Percentiles rank a stretch among this genome's conserved stretches.
phyloP scores from a whole-genome alignment of 805 yeast genomes.

The Phaffomyces antillensis region DNA sequence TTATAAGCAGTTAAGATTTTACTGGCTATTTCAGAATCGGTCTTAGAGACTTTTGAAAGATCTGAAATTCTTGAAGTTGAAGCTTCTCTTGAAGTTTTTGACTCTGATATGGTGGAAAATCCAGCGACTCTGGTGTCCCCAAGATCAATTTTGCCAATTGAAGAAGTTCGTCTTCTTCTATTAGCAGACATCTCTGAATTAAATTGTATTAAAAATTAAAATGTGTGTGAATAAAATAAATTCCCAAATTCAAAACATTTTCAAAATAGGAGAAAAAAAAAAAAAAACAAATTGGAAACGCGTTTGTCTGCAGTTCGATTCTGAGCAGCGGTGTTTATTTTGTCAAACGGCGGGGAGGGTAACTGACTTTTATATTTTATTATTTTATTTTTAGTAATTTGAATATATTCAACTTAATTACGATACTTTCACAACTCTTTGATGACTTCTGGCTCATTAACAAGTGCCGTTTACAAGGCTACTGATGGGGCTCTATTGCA shows the following conservation, averaged over 20 bases:
- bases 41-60: conserved; percentile 25
- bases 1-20: conserved; percentile 52
- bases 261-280: not conserved
- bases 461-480: conserved; percentile 32
- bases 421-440: no score
- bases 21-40: conserved; percentile 46
- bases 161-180: conserved; percentile 47
- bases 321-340: not conserved
- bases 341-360: no score
- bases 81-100: conserved; percentile 34
- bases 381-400: no score
- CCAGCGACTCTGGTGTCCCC: conserved; percentile 70
- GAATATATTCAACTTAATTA: no score
- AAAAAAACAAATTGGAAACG: no score
- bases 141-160: conserved; percentile 66
- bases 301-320: not conserved
- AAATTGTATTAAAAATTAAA: no score
- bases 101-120: conserved; percentile 56
- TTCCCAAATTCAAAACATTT: no score
- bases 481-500: conserved; percentile 55
- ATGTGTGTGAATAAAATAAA: no score
- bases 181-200: not conserved
- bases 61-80: conserved; percentile 29
- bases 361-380: no score
- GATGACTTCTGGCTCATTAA: not conserved